These are phyloP conservation scores for Cryphonectria naterciae DNA, from an alignment of 2,329 filamentous ascomycete genomes.

Conservation along the genomic window DNA sequence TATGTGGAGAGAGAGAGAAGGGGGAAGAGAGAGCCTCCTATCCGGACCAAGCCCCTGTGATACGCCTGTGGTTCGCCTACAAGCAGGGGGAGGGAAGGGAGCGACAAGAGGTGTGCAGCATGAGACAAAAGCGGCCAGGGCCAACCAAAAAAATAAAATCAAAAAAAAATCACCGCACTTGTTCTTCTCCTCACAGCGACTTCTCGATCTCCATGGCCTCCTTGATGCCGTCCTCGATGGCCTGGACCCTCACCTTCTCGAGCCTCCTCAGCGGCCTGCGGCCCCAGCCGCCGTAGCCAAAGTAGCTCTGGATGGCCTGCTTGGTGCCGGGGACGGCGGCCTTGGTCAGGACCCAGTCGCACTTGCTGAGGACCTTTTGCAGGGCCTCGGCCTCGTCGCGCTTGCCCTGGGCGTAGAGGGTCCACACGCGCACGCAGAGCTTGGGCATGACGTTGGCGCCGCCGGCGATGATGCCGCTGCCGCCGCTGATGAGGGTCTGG, in stretches of 20 bases:
- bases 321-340: slow-evolving; percentile 86
- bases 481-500: slow-evolving; percentile 78
- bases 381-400: slow-evolving; percentile 73
- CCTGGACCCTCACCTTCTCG: slow-evolving; percentile 56
- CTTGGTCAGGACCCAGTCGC: slow-evolving; percentile 84
- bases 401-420: slow-evolving; percentile 74
- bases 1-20: background rate
- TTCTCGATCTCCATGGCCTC: slow-evolving; percentile 71
- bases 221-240: slow-evolving; percentile 58
- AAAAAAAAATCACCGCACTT: too few species aligned
- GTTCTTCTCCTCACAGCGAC: slow-evolving; percentile 43
- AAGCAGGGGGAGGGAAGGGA: background rate
- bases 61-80: background rate
- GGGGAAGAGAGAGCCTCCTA: background rate
- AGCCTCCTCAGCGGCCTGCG: slow-evolving; percentile 72
- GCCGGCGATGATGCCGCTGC: slow-evolving; percentile 83
- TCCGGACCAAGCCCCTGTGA: background rate
- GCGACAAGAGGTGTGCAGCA: too few species aligned
- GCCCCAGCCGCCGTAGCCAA: slow-evolving; percentile 79
- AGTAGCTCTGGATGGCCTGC: slow-evolving; percentile 77
- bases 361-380: slow-evolving; percentile 77
- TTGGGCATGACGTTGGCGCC: slow-evolving; percentile 86
- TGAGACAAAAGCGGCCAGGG: too few species aligned
- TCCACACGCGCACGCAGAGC: slow-evolving; percentile 77
- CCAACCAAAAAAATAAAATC: too few species aligned